phyloP scores from a whole-genome alignment of 2,329 filamentous ascomycete species.

The Elsinoe ampelina region DNA sequence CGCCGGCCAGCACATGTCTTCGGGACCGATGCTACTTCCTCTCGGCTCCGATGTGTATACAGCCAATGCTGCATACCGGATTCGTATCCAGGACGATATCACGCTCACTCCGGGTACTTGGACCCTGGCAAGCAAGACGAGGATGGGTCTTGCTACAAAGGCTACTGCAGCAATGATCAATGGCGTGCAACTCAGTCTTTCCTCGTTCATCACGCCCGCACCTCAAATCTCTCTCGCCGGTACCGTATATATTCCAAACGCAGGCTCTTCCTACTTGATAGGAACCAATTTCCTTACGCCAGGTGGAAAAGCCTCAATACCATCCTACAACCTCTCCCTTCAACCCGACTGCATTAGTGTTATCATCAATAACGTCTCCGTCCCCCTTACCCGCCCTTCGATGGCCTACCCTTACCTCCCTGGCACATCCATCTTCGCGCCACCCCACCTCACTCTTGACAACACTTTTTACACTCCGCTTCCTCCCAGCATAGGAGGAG shows the following conservation, averaged over 20 bases:
- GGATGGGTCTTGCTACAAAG: constrained; percentile 31
- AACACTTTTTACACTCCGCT: neutral
- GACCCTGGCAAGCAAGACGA: constrained; percentile 30
- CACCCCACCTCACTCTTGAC: neutral
- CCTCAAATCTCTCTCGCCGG: constrained; percentile 24
- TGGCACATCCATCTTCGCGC: constrained; percentile 5
- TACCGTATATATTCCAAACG: constrained; percentile 23
- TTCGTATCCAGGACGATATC: constrained; percentile 32
- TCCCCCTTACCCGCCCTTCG: constrained; percentile 15
- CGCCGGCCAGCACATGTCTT: constrained; percentile 19
- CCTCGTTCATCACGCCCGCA: constrained; percentile 24
- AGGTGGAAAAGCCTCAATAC: constrained; percentile 20
- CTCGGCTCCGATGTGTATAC: constrained; percentile 33
- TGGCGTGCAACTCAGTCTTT: constrained; percentile 28
- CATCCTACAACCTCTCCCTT: constrained; percentile 21
- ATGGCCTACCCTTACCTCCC: constrained; percentile 18
- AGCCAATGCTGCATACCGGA: constrained; percentile 39
- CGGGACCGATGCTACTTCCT: constrained; percentile 26
- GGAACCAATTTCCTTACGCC: constrained; percentile 20
- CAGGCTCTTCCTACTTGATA: constrained; percentile 27
- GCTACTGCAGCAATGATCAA: constrained; percentile 34
- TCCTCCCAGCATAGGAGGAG: constrained; percentile 19
- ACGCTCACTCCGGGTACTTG: constrained; percentile 30
- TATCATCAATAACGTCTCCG: constrained; percentile 22
- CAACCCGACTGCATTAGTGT: constrained; percentile 19